Evolutionary conservation across 768 basidiomycete genomes (phyloP).

Genomic region (Boletus sp.): DNA sequence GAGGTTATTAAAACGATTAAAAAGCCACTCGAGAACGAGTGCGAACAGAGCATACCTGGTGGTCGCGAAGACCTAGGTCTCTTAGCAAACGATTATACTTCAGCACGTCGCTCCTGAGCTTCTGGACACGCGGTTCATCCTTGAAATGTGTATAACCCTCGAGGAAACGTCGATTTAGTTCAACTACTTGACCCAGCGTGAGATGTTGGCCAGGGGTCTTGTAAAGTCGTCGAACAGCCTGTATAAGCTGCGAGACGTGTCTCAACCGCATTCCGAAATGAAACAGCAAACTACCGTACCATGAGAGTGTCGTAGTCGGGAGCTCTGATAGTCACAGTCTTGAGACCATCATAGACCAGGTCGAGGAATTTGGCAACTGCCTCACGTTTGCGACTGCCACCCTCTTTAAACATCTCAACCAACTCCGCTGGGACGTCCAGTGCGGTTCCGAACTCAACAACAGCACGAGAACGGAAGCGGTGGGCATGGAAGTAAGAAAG

Average conservation of each 20-base stretch:
- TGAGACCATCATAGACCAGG: constrained; percentile 86
- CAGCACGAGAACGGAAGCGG: constrained; percentile 93
- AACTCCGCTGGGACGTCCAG: constrained; percentile 88
- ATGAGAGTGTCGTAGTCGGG: constrained; percentile 98
- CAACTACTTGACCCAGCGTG: constrained; percentile 93
- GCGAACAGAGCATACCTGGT: constrained; percentile 56
- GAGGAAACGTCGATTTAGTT: constrained; percentile 87
- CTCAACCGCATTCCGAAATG: background rate
- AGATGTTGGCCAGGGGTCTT: constrained; percentile 92
- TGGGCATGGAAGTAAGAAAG: constrained; percentile 72
- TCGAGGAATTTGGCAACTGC: constrained; percentile 88
- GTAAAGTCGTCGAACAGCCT: constrained; percentile 91
- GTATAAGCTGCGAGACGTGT: constrained; percentile 64
- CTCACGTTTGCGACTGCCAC: constrained; percentile 83
- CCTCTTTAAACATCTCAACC: constrained; percentile 87
- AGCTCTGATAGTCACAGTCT: constrained; percentile 93
- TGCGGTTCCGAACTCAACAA: constrained; percentile 93
- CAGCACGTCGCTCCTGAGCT: constrained; percentile 73
- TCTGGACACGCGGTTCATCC: constrained; percentile 84
- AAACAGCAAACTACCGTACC: constrained; percentile 46
- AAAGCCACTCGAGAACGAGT: background rate
- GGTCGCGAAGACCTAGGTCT: constrained; percentile 90
- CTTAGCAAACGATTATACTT: constrained; percentile 86
- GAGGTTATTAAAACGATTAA: background rate
- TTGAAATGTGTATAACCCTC: constrained; percentile 93